Evolutionary conservation across 2,329 filamentous ascomycete species (phyloP), one percentile per base, ranked within the genome.

Genomic region (Pseudopyrenochaeta lycopersici): DNA sequence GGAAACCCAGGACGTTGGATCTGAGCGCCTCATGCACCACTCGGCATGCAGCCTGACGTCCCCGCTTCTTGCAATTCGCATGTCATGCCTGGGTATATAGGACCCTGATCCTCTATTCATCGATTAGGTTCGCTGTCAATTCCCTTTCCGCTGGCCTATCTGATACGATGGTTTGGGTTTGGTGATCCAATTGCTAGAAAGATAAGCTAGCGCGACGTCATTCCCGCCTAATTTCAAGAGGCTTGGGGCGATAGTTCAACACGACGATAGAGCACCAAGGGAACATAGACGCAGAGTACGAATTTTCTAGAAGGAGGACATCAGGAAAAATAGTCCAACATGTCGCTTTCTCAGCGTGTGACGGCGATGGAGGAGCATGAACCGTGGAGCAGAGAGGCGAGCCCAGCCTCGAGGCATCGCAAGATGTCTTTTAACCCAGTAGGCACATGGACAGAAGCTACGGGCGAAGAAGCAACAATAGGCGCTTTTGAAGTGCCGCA

Each of bases 401-500:
- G 73, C 49, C 73, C 74, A 20, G 70, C 70, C 38, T 67, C 66
- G 20, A 64, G 79, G 53, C 72, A 78, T 33, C 72, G 79, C 38
- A 82, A 81, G 65, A 75, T 82, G 54, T 79, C 75, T 57, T 82
- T 81, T 74, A 80, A 82, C 51, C 80, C 80, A 10, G 75, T 81
- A 2, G 79, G 76, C 46, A 73, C 74, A 50, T 82, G 80, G 80
- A 75, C 78, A 1, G 72, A 75, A 10, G 60, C 67, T 3, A 67
- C 71, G 12, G 68, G 73, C 15, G 75, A 78, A 56, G 74, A 79
- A 58, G 74, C 78, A 7, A 64, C 65, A 2, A 70, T 79, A 14
- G 76, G 74, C 45, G 83, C 83, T 1, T 85, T 83, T 62, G 83
- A 88, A 68, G 81, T 86, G 27, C 78, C 79, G 55, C 80, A 78